These are phyloP conservation scores for Leishmania tarentolae DNA, from an alignment of 208 protist genomes.

Conservation along the genomic window DNA sequence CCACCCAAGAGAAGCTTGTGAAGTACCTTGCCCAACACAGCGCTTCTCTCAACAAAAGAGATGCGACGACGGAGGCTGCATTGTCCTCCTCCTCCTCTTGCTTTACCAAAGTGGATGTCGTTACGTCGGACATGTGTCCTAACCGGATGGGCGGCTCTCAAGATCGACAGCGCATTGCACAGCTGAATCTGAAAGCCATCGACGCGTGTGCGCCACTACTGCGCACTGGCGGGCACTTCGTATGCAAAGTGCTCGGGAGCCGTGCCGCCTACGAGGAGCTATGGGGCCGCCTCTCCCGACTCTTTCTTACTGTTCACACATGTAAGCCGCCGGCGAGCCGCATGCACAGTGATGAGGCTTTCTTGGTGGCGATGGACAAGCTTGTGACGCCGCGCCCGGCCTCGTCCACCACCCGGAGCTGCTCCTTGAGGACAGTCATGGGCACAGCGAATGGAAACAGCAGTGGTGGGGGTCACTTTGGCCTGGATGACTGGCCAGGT, in stretches of 20 bases:
- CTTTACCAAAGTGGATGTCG: conserved; percentile 46
- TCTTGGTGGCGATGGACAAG: conserved; percentile 57
- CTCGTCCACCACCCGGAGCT: background rate
- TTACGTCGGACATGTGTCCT: conserved; percentile 89
- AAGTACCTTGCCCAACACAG: conserved; percentile 20
- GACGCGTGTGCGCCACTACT: conserved; percentile 56
- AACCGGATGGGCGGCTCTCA: conserved; percentile 68
- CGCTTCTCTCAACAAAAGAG: background rate
- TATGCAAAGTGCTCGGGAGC: conserved; percentile 80
- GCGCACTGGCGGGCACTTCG: conserved; percentile 67
- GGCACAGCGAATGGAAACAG: background rate
- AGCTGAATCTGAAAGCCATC: conserved; percentile 55
- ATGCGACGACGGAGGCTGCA: background rate
- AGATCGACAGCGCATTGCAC: conserved; percentile 71
- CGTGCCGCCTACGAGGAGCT: conserved; percentile 53
- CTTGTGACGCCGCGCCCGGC: conserved; percentile 30
- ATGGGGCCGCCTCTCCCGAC: conserved; percentile 25
- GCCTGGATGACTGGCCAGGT: conserved; percentile 77
- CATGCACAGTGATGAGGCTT: conserved; percentile 66
- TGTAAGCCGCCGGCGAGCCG: conserved; percentile 79
- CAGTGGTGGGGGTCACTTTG: conserved; percentile 36
- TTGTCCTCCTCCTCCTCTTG: background rate
- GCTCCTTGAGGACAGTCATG: background rate
- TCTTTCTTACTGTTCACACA: conserved; percentile 50
- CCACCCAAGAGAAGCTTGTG: conserved; percentile 48